Conservation (phyloP, 305 asterid genomes). For the Solanum hybrid region DNA sequence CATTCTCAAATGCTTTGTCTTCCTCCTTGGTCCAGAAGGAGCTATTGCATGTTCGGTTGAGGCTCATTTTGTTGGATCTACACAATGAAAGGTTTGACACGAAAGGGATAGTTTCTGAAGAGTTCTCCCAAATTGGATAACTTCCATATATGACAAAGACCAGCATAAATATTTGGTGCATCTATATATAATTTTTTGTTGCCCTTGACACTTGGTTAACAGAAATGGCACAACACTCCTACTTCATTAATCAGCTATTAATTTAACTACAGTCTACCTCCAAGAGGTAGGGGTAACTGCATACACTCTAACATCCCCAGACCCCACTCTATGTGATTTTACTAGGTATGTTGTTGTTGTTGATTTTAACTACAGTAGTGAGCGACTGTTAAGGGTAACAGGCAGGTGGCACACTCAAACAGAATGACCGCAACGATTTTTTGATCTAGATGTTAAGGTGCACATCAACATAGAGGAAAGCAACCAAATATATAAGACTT, state of each 20-base stretch:
- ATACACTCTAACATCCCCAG: background rate
- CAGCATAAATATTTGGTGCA: background rate
- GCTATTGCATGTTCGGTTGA: constrained; percentile 6
- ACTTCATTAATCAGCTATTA: background rate
- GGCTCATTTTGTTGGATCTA: constrained; percentile 7
- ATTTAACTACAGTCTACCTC: background rate
- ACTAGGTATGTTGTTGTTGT: background rate
- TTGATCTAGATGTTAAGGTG: background rate
- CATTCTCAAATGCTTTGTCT: constrained; percentile 23
- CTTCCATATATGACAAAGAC: constrained; percentile 4
- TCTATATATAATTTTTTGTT: background rate
- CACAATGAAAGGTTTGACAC: background rate
- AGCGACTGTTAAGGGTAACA: background rate
- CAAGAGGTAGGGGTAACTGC: background rate
- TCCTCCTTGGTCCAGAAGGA: constrained; percentile 20
- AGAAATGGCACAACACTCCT: background rate
- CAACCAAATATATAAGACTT: background rate
- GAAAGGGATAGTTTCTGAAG: constrained; percentile 1
- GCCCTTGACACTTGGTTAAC: constrained; percentile 15
- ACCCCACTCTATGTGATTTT: background rate
- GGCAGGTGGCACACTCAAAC: background rate
- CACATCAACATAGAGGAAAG: background rate
- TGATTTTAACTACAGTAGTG: background rate
- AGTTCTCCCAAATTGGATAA: background rate
- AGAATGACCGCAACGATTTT: background rate